phyloP scores from a whole-genome alignment of 306 rosid species.

The Gleditsia sinensis region DNA sequence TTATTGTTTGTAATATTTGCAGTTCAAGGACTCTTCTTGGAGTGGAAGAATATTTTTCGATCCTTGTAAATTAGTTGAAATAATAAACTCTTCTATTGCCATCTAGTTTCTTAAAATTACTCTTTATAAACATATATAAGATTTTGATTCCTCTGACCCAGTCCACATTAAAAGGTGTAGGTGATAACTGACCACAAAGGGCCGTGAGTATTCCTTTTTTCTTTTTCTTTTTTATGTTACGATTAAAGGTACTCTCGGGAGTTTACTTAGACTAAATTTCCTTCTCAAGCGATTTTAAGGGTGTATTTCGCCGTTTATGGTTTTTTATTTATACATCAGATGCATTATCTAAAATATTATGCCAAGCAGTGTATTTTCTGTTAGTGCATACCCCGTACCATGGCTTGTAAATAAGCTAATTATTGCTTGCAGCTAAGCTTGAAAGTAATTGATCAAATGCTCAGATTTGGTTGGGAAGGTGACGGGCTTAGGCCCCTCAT shows the following conservation, averaged over 20 bases:
- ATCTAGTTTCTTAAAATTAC: slow-evolving; percentile 22
- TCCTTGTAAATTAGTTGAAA: slow-evolving; percentile 2
- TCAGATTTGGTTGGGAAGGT: slow-evolving; percentile 98
- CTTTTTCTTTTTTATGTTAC: too few species aligned
- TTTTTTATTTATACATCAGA: slow-evolving; percentile 9
- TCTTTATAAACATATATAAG: not conserved
- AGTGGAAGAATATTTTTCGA: not conserved
- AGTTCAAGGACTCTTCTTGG: not conserved
- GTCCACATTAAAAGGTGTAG: not conserved
- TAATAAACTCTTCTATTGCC: slow-evolving; percentile 10
- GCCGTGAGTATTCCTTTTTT: too few species aligned
- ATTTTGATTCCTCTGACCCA: not conserved
- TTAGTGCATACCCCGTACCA: slow-evolving; percentile 2
- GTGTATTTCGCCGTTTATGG: too few species aligned
- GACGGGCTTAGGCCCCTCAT: slow-evolving; percentile 75
- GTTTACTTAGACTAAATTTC: too few species aligned
- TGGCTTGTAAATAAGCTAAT: slow-evolving; percentile 37
- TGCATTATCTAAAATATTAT: slow-evolving; percentile 30
- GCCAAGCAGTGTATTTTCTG: not conserved
- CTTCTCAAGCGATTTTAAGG: too few species aligned
- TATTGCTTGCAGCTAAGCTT: slow-evolving; percentile 85
- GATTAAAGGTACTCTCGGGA: too few species aligned
- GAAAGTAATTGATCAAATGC: slow-evolving; percentile 97
- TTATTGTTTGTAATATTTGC: slow-evolving; percentile 11
- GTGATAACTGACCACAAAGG: not conserved